phyloP scores from a whole-genome alignment of 1,284 basidiomycete species.

The Austroboletus novae-zelandiae region DNA sequence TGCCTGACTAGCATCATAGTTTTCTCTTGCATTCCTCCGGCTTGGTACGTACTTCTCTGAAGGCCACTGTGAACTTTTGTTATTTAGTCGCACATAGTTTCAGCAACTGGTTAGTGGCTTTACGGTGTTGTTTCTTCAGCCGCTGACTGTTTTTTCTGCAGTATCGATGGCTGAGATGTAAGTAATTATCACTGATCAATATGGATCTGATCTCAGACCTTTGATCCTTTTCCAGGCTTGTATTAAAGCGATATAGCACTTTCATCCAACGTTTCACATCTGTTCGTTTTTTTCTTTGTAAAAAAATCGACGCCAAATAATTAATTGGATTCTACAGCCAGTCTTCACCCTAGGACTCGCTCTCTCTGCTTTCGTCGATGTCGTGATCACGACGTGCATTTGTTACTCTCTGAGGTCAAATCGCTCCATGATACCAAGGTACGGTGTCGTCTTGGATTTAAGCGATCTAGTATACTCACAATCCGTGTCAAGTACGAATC shows the following conservation, averaged over 20 bases:
- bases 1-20: constrained; percentile 11
- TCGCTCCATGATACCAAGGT: constrained; percentile 36
- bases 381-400: constrained; percentile 45
- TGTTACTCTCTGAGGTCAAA: constrained; percentile 42
- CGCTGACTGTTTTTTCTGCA: background rate
- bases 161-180: constrained; percentile 25
- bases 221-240: constrained; percentile 10
- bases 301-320: background rate
- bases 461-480: background rate
- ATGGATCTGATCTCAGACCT: background rate
- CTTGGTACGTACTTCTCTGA: constrained; percentile 10
- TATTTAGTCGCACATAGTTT: constrained; percentile 3
- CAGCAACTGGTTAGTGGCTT: constrained; percentile 19
- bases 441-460: background rate
- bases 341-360: constrained; percentile 50
- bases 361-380: constrained; percentile 45
- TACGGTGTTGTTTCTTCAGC: background rate
- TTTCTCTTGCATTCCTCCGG: constrained; percentile 16
- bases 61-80: background rate
- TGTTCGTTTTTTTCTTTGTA: constrained; percentile 1
- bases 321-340: constrained; percentile 36
- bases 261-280: constrained; percentile 14
- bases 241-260: constrained; percentile 9
- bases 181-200: background rate
- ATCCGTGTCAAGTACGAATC: constrained; percentile 37